Base-by-base conservation (phyloP, 163 green algal species). In the Scenedesmus sp. region DNA sequence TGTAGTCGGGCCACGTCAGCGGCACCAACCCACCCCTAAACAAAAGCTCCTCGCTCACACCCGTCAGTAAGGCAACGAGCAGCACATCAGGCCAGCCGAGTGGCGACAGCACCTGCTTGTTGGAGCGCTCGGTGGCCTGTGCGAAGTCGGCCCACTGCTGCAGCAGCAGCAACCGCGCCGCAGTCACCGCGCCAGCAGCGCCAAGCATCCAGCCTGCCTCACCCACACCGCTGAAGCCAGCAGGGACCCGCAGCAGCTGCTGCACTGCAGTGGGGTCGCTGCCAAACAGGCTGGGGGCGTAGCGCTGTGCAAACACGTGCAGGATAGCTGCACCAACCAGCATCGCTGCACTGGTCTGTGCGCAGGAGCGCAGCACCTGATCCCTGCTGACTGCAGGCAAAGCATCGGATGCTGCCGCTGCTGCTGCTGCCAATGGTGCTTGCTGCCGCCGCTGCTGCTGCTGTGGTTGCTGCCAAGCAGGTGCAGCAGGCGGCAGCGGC, bases 21-120 rank as follows among this genome's bases (percentile, higher is more conserved):
- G 97, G 97, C 15, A 98, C 94, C 72, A 98, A 93, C 0, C 94
- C 95, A 10, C 97, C 96, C 30, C 97, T 89, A 82, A 98, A 98
- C 26, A 98, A 90, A 30, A 97, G 78, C 93, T 98, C 97, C 93
- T 98, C 97, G 24, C 91, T 91, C 0, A 97, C 44, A 0, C 94
- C 97, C 0, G 94, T 94, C 72, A 97, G 86, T 16, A 84, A 35
- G 4, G 93, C 93, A 24, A 98, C 93, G 73, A 95, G 76, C 22
- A 95, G 20, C 4, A 98, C 76, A 61, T 98, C 97, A 0, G 91
- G 37, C 16, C 91, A 91, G 1, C 44, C 37, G 83, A 98, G 93
- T n/a, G 94, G 91, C 10, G 90, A 68, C 65, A 98, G 89, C 43
- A 97, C 88, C 93, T 98, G 95, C 53, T 89, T 51, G 88, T 98